These are phyloP conservation scores for Trichoderma orchidacearum DNA, from an alignment of 495 filamentous ascomycete species.

Conservation along the genomic window DNA sequence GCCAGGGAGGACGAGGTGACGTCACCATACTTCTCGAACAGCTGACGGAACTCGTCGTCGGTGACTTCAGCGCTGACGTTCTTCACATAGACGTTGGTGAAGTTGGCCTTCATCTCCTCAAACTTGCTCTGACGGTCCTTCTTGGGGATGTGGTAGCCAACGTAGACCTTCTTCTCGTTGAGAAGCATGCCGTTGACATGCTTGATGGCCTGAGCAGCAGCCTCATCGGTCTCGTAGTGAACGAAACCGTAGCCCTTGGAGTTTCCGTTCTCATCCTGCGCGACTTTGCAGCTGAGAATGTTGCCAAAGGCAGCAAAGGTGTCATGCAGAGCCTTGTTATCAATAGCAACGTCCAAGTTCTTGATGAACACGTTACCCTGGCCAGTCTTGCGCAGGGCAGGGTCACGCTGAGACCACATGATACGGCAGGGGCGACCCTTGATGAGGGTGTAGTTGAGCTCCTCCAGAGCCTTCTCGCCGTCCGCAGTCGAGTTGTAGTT, in stretches of 20 bases:
- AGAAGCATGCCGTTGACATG: constrained; percentile 99
- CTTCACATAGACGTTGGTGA: constrained; percentile 99
- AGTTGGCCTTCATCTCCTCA: constrained; percentile 99
- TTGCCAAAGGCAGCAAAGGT: constrained; percentile 98
- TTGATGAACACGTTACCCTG: constrained; percentile 99
- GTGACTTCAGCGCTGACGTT: constrained; percentile 79
- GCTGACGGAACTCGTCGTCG: constrained; percentile 85
- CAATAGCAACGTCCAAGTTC: constrained; percentile 95
- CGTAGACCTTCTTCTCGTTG: constrained; percentile 99
- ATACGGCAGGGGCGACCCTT: constrained; percentile 98
- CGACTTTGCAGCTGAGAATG: constrained; percentile 99
- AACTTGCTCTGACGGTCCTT: constrained; percentile 99
- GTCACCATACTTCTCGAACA: constrained; percentile 84
- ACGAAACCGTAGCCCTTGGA: constrained; percentile 99
- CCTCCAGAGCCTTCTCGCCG: constrained; percentile 95
- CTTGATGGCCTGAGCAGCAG: constrained; percentile 93
- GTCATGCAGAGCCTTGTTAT: constrained; percentile 99
- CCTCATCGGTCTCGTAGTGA: constrained; percentile 98
- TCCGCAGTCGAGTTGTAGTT: constrained; percentile 98
- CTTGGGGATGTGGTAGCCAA: constrained; percentile 98
- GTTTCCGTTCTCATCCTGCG: constrained; percentile 87
- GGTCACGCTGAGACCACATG: constrained; percentile 99
- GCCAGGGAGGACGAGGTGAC: constrained; percentile 94
- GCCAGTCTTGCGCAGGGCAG: constrained; percentile 96
- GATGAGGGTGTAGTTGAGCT: constrained; percentile 99